Conservation (phyloP, 1,284 basidiomycete species). For the Pisolithus thermaeus region DNA sequence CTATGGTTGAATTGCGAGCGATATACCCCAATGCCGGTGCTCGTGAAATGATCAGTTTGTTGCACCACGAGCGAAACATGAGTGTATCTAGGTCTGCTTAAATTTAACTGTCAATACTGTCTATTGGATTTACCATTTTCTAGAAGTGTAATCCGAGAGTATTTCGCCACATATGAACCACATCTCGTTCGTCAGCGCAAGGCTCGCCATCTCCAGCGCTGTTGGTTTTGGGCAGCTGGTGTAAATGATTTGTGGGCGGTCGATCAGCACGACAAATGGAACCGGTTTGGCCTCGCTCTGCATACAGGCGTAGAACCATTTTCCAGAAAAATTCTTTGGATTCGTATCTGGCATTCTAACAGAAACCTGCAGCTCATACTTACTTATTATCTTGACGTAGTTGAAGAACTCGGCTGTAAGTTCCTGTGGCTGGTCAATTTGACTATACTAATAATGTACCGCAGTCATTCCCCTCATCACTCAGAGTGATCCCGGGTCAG, state of each 20-base stretch:
- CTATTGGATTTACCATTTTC: neutral
- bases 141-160: neutral
- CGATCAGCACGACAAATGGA: slow-evolving; percentile 41
- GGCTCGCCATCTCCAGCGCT: slow-evolving; percentile 18
- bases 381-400: slow-evolving; percentile 27
- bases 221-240: slow-evolving; percentile 15
- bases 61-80: slow-evolving; percentile 1
- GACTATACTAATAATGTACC: neutral
- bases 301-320: slow-evolving; percentile 7
- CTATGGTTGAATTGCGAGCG: neutral
- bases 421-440: neutral
- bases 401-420: slow-evolving; percentile 17
- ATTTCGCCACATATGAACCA: slow-evolving; percentile 1
- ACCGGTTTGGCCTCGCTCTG: slow-evolving; percentile 30
- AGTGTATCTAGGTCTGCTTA: neutral
- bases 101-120: neutral
- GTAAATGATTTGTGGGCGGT: slow-evolving; percentile 33
- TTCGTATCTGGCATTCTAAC: no score
- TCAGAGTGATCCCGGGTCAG: slow-evolving; percentile 10
- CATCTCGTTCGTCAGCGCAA: neutral
- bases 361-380: slow-evolving; percentile 26
- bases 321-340: no score
- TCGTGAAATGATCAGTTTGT: neutral
- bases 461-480: neutral
- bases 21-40: slow-evolving; percentile 6